Conservation (phyloP, 306 rosid species). For the Carpinus fangiana region DNA sequence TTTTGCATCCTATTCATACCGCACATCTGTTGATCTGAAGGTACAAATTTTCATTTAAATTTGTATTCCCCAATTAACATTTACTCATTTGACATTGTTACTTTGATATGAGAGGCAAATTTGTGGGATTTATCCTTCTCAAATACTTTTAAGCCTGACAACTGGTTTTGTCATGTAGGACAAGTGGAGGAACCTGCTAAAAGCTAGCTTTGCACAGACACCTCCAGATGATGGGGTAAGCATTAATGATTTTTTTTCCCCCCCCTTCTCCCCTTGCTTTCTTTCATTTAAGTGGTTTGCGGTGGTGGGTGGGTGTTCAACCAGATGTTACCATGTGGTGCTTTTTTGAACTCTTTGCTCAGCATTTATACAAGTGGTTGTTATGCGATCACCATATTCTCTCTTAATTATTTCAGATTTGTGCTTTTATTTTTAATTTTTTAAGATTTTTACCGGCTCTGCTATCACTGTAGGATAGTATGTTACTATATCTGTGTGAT, state of each 20-base stretch:
- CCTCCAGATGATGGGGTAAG: constrained; percentile 87
- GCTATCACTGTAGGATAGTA: not conserved
- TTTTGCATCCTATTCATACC: constrained; percentile 78
- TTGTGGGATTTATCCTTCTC: not conserved
- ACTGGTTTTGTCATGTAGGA: constrained; percentile 58
- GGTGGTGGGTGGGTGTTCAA: constrained; percentile 17
- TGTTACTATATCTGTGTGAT: not conserved
- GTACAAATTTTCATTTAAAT: constrained; percentile 32
- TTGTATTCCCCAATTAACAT: not conserved
- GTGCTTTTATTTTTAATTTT: not conserved
- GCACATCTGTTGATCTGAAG: constrained; percentile 99
- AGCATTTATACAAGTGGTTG: constrained; percentile 10
- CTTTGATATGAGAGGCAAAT: not conserved
- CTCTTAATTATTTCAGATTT: not conserved
- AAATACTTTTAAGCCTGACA: constrained; percentile 16
- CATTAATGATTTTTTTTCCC: not conserved
- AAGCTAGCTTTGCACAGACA: constrained; percentile 75
- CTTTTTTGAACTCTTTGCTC: constrained; percentile 14
- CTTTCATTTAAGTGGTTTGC: not conserved
- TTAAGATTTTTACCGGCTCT: not conserved
- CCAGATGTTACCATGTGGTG: constrained; percentile 13
- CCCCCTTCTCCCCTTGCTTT: not conserved
- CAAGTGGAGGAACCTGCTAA: constrained; percentile 97
- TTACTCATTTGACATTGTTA: not conserved
- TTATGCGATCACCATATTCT: constrained; percentile 4